Evolutionary conservation across 306 rosid species (phyloP), one percentile per base, ranked within the genome.

Genomic region (Lathyrus tuberosus): DNA sequence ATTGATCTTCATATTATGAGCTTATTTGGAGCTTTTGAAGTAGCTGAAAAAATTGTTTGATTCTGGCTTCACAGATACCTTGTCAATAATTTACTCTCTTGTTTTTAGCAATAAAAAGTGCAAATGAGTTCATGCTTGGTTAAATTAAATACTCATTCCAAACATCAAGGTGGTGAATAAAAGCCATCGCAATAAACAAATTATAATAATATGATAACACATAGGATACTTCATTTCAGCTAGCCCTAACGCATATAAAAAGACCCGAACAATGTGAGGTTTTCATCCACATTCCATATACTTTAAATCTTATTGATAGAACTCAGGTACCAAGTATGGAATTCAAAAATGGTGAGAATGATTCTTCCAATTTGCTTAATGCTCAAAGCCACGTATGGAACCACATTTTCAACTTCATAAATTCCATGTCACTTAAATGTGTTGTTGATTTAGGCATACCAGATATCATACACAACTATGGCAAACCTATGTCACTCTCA

Each of bases 401-500:
- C 18, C 66, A 61, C 2, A 61, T 61, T 15, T 61, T 76, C 14
- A 60, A 28, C 37, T 76, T 76, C 63, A 76, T 76, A 37, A 76
- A 76, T 33, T 68, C 80, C 6, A 76, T 68, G 80, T 68, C 75
- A 7, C 80, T 76, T 40, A 76, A 75, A 76, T 60, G 75, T 17
- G 37, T 30, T 0, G 47, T 76, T 37, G 80, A 76, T 5, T 68
- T 76, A 13, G 70, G 70, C 17, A 76, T 76, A 68, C 80, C 75
- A 15, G 75, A 76, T 47, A 10, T 49, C n/a, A 76, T 76, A 35
- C 75, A 76, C 28, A 76, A 76, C 16, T 60, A 76, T 68, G 80
- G 75, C 9, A 12, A 76, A 68, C 65, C 66, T 0, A 61, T 61
- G 28, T 6, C 66, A 17, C 66, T 61, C 5, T 62, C 67, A 11